Evolutionary conservation across 2,329 filamentous ascomycete species (phyloP).

Genomic region (Huntiella bhutanensis): DNA sequence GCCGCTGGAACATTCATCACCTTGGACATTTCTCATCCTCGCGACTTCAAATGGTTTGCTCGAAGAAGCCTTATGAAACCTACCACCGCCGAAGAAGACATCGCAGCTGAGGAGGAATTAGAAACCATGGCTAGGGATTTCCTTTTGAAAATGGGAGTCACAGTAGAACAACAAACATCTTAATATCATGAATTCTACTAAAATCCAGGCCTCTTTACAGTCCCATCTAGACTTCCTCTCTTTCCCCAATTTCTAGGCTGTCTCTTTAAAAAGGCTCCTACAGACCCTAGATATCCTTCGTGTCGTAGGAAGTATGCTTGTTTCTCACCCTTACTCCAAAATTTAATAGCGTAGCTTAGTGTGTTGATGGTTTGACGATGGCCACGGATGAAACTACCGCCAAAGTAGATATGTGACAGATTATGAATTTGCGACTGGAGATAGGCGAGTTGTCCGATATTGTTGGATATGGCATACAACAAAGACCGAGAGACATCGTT

Average conservation of each 20-base stretch:
- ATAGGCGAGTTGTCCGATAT: conserved; percentile 94
- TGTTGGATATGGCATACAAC: conserved; percentile 90
- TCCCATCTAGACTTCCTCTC: conserved; percentile 52
- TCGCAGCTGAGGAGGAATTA: conserved; percentile 39
- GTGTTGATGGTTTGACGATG: conserved; percentile 98
- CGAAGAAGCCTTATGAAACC: conserved; percentile 21
- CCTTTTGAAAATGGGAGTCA: conserved; percentile 29
- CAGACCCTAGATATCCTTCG: conserved; percentile 84
- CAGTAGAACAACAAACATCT: neutral
- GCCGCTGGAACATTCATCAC: conserved; percentile 58
- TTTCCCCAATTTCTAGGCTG: conserved; percentile 85
- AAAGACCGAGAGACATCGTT: conserved; percentile 82
- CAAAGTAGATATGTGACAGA: conserved; percentile 88
- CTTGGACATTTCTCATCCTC: conserved; percentile 53
- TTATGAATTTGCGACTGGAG: conserved; percentile 92
- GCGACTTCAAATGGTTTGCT: conserved; percentile 41
- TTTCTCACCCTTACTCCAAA: conserved; percentile 87
- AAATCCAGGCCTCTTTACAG: neutral
- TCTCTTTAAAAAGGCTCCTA: conserved; percentile 82
- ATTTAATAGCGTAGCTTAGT: conserved; percentile 86
- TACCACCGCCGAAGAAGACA: conserved; percentile 14
- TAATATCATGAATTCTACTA: neutral
- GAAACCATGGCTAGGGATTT: conserved; percentile 42
- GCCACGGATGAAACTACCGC: conserved; percentile 87
- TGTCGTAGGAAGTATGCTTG: conserved; percentile 92